phyloP scores from a whole-genome alignment of 2,329 filamentous ascomycete species.

The Penicillium sp. region DNA sequence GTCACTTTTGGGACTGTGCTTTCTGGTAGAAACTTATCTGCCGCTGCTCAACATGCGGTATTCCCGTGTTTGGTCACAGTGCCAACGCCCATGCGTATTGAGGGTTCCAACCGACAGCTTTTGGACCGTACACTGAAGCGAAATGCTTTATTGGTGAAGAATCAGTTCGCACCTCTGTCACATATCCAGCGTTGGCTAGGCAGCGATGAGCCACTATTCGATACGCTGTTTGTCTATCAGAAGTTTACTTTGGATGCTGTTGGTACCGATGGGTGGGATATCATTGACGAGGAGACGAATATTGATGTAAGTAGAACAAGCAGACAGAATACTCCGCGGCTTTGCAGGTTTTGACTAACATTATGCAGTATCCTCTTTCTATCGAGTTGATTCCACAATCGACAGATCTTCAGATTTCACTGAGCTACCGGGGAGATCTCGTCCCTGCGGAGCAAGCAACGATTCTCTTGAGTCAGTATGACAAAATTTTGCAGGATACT shows the following conservation, averaged over 20 bases:
- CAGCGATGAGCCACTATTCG: constrained; percentile 67
- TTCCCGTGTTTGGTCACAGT: constrained; percentile 83
- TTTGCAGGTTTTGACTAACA: constrained; percentile 7
- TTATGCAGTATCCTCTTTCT: constrained; percentile 65
- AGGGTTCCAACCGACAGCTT: constrained; percentile 54
- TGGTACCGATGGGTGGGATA: constrained; percentile 51
- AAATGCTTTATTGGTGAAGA: constrained; percentile 62
- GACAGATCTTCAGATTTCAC: constrained; percentile 56
- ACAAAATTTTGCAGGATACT: constrained; percentile 61
- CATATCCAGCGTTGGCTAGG: constrained; percentile 70
- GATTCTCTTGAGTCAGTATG: constrained; percentile 68
- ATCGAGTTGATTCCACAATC: constrained; percentile 67
- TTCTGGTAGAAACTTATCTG: constrained; percentile 64
- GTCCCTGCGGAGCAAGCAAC: constrained; percentile 67
- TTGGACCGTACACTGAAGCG: constrained; percentile 62
- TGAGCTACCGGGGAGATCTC: constrained; percentile 64
- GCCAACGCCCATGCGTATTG: constrained; percentile 63
- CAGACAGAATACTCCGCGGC: not conserved
- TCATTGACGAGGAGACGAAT: constrained; percentile 63
- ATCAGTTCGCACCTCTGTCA: constrained; percentile 69
- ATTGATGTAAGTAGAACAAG: constrained; percentile 53
- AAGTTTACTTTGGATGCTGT: constrained; percentile 44
- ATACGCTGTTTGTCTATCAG: constrained; percentile 83
- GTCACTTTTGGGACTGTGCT: constrained; percentile 79
- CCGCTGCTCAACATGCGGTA: constrained; percentile 56